Base-by-base conservation (phyloP, 108 stramenopile species). In the Stephanodiscus triporus region DNA sequence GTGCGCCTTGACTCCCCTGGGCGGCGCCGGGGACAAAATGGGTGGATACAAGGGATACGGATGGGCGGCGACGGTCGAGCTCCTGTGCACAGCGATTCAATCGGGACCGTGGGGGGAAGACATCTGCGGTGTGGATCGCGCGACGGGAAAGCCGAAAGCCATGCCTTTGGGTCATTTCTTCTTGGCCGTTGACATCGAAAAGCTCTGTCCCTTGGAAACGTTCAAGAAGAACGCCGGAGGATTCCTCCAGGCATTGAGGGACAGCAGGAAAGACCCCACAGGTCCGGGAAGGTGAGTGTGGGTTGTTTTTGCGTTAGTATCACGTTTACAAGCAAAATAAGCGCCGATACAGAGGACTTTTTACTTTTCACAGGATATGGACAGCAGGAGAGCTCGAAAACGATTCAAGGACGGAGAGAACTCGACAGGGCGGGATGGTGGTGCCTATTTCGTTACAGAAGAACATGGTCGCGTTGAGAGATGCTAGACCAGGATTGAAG, bases 151-250 rank as follows among this genome's bases (percentile, higher is more conserved):
- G 63, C 81, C 81, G 24, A 81, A 73, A 57, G 85, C 88, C 26
- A 89, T 89, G 88, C 88, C 88, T 59, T 58, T 89, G 13, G 88
- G 88, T 19, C 88, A 89, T 53, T 87, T 89, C 61, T 89, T 89
- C 66, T 70, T 89, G 22, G 88, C 88, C 0, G 87, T 89, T 71
- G 86, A 89, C 53, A 73, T 89, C 63, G 86, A 85, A 72, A 73
- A 74, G 53, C 38, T 89, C 20, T 87, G 86, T 56, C 78, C 80
- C 30, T n/a, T 89, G 40, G 85, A 84, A 32, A 84, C 80, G 0
- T 88, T 88, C 69, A 81, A 86, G 64, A 75, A 74, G 65, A 88
- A 88, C 69, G 22, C 72, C 26, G 77, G 84, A 34, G 72, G 76
- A 30, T 73, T 88, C 26, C 64, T 88, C 0, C 62, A 72, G 24